Conservation (phyloP, 2,329 filamentous ascomycete species). For the Neopestalotiopsis sp. region DNA sequence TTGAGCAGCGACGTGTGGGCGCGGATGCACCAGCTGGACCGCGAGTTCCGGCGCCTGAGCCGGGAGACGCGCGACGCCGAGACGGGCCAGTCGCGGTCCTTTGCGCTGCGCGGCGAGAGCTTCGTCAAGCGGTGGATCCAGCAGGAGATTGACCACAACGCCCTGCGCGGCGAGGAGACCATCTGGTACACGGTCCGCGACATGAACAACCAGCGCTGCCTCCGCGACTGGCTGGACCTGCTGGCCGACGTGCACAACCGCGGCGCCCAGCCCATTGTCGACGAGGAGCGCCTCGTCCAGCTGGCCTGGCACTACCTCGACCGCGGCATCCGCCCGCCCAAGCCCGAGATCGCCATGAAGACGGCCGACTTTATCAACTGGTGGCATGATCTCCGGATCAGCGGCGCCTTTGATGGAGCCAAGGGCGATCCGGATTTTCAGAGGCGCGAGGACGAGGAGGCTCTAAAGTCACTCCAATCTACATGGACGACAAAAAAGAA, state of each 20-base stretch:
- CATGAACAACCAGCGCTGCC: slow-evolving; percentile 21
- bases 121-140: slow-evolving; percentile 27
- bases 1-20: slow-evolving; percentile 27
- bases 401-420: slow-evolving; percentile 24
- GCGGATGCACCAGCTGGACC: slow-evolving; percentile 31
- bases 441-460: slow-evolving; percentile 19
- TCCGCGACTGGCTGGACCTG: slow-evolving; percentile 30
- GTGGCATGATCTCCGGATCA: slow-evolving; percentile 23
- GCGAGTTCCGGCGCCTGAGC: slow-evolving; percentile 26
- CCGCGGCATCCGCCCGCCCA: slow-evolving; percentile 27
- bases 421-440: slow-evolving; percentile 25
- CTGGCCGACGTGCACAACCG: slow-evolving; percentile 24
- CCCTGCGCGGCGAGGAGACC: slow-evolving; percentile 23
- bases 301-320: slow-evolving; percentile 35
- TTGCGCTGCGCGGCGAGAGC: slow-evolving; percentile 27
- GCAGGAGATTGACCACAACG: slow-evolving; percentile 24
- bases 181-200: slow-evolving; percentile 32
- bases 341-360: slow-evolving; percentile 20
- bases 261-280: slow-evolving; percentile 21
- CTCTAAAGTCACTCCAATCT: not conserved
- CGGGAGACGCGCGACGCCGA: slow-evolving; percentile 20
- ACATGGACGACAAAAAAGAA: not conserved
- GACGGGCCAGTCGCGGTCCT: slow-evolving; percentile 18
- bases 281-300: slow-evolving; percentile 30
- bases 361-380: slow-evolving; percentile 27